phyloP scores from a whole-genome alignment of 1,284 basidiomycete genomes.

The Stygiomarasmius scandens region DNA sequence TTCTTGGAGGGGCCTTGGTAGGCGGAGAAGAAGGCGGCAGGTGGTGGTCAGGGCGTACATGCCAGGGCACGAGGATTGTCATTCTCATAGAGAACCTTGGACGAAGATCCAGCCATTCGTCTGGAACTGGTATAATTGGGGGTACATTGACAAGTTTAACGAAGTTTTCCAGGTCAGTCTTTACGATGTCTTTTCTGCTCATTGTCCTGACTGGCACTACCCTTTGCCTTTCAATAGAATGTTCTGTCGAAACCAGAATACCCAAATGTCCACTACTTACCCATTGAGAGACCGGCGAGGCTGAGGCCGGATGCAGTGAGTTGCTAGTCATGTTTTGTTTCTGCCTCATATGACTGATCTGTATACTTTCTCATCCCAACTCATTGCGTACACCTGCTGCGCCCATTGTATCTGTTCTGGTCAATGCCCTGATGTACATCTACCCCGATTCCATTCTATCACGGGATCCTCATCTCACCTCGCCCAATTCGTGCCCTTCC shows the following conservation, averaged over 20 bases:
- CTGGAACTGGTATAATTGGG: slow-evolving; percentile 66
- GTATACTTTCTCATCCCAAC: too few relatives aligned
- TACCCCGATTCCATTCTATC: too few relatives aligned
- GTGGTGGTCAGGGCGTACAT: slow-evolving; percentile 64
- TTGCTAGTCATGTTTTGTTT: slow-evolving; percentile 13
- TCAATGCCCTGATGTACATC: too few relatives aligned
- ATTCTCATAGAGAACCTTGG: slow-evolving; percentile 46
- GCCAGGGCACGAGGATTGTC: slow-evolving; percentile 68
- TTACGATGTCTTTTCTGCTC: neutral
- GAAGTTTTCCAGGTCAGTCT: slow-evolving; percentile 52
- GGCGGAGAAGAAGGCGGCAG: slow-evolving; percentile 36
- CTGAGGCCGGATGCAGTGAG: slow-evolving; percentile 65
- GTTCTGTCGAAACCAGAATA: slow-evolving; percentile 44
- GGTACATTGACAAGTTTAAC: slow-evolving; percentile 58
- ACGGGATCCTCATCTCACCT: too few relatives aligned
- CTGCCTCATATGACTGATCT: neutral
- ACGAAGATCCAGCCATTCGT: slow-evolving; percentile 41
- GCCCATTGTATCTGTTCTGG: neutral
- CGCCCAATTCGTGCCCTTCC: too few relatives aligned
- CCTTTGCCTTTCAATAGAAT: slow-evolving; percentile 31
- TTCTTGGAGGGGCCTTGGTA: slow-evolving; percentile 19
- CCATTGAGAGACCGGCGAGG: slow-evolving; percentile 60
- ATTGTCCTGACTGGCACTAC: neutral
- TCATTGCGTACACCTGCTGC: neutral
- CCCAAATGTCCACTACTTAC: slow-evolving; percentile 58